Conservation (phyloP, 2,329 filamentous ascomycete genomes). For the Sporothrix humicola region DNA sequence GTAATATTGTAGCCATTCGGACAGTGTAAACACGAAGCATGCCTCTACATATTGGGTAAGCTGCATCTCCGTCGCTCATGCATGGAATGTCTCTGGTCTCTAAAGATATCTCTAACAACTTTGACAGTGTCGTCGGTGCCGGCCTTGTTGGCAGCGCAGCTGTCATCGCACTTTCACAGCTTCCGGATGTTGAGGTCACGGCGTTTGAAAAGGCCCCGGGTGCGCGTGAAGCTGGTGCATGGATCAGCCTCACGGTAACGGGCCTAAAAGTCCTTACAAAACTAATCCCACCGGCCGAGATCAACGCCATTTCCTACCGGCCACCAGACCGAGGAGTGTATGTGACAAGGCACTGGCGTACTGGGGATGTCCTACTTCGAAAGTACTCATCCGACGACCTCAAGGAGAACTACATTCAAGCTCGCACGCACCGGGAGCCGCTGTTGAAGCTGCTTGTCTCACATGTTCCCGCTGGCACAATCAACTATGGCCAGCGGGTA, state of each 20-base stretch:
- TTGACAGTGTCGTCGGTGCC: neutral
- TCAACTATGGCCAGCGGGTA: conserved; percentile 22
- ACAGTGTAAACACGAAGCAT: neutral
- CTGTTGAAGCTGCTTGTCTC: conserved; percentile 24
- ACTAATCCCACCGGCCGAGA: conserved; percentile 9
- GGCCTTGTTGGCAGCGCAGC: conserved; percentile 16
- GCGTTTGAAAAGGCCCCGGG: conserved; percentile 22
- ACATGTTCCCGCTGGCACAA: neutral
- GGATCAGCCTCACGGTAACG: conserved; percentile 26
- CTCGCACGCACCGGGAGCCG: conserved; percentile 27
- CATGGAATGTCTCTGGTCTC: too few relatives aligned
- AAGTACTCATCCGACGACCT: conserved; percentile 23
- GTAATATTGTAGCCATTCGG: neutral
- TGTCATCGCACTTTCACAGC: neutral
- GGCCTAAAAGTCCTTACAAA: conserved; percentile 17
- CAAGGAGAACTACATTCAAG: conserved; percentile 2
- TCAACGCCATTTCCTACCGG: conserved; percentile 25
- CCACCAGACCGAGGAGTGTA: conserved; percentile 30
- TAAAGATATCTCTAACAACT: neutral
- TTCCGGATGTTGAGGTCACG: conserved; percentile 6
- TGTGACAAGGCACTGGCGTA: conserved; percentile 31
- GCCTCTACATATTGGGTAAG: conserved; percentile 9
- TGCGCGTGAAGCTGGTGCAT: conserved; percentile 25
- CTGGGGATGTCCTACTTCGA: conserved; percentile 1
- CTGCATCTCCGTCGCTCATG: neutral